Evolutionary conservation across 257 asterid species (phyloP).

Genomic region (Asclepias syriaca): DNA sequence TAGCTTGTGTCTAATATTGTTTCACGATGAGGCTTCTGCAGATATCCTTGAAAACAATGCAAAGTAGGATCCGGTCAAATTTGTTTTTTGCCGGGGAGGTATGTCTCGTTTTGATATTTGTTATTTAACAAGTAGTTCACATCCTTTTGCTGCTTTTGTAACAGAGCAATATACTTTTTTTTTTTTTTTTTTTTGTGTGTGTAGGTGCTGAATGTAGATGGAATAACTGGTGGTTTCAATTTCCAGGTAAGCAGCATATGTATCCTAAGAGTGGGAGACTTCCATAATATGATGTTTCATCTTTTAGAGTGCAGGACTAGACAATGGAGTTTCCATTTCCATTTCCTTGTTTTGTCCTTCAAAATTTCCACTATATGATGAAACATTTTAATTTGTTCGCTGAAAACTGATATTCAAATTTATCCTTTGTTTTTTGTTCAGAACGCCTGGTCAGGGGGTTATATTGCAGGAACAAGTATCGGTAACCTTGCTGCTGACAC

Average conservation of each 20-base stretch:
- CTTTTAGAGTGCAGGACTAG: background rate
- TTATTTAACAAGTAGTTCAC: background rate
- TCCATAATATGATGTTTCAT: background rate
- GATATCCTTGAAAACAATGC: conserved; percentile 74
- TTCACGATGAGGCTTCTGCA: conserved; percentile 26
- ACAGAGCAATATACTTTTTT: background rate
- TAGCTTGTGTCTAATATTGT: background rate
- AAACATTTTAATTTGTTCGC: background rate
- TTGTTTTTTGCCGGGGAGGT: conserved; percentile 98
- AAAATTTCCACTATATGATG: background rate
- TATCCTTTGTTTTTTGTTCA: conserved; percentile 27
- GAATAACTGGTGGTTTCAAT: conserved; percentile 94
- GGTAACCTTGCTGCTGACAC: conserved; percentile 45
- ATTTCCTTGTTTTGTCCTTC: background rate
- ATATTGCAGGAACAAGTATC: conserved; percentile 79
- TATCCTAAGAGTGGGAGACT: background rate
- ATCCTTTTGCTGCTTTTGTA: background rate
- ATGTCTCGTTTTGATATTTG: background rate
- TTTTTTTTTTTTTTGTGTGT: background rate
- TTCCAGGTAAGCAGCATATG: conserved; percentile 56
- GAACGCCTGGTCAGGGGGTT: conserved; percentile 98
- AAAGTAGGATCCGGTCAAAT: conserved; percentile 58
- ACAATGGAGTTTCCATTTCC: background rate
- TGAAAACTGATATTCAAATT: background rate
- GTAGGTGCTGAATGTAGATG: conserved; percentile 76